A percentile compares a stretch with the other conserved stretches of the same genome.
Conservation (phyloP, 805 yeast species). For the Sugiyamaella qingdaonensis region DNA sequence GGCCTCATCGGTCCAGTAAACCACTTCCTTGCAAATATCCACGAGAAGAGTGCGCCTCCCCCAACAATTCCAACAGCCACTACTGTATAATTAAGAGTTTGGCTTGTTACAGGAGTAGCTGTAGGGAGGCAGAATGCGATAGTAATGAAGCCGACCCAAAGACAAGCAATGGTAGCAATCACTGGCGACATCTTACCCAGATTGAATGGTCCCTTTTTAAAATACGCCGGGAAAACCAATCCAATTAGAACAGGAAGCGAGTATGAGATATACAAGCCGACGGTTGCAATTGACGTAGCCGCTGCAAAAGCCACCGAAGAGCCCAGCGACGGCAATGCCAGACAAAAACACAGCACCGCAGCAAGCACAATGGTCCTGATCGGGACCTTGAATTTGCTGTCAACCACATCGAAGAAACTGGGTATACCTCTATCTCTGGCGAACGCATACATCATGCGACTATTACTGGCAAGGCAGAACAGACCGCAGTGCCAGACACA, state of each 20-base stretch:
- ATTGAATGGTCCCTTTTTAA: conserved; percentile 63
- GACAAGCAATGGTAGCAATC: conserved; percentile 44
- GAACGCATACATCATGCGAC: conserved; percentile 64
- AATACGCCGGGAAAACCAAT: conserved; percentile 45
- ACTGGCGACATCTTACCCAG: conserved; percentile 49
- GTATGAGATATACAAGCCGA: conserved; percentile 63
- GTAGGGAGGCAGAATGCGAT: conserved; percentile 60
- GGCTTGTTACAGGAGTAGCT: conserved; percentile 29
- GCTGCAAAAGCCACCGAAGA: conserved; percentile 63
- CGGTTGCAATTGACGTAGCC: conserved; percentile 59
- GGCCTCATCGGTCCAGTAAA: conserved; percentile 50
- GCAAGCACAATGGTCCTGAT: conserved; percentile 55
- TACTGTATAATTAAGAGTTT: conserved; percentile 64
- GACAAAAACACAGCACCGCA: conserved; percentile 45
- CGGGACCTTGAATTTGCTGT: conserved; percentile 55
- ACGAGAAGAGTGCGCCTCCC: conserved; percentile 50
- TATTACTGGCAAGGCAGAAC: conserved; percentile 33
- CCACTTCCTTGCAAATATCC: conserved; percentile 47
- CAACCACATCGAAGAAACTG: conserved; percentile 51
- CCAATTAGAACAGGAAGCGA: conserved; percentile 54
- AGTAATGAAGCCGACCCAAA: conserved; percentile 52
- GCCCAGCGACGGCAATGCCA: conserved; percentile 54
- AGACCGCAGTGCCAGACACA: conserved; percentile 24
- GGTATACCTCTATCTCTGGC: conserved; percentile 77
- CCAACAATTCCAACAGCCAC: conserved; percentile 63